These are phyloP conservation scores for Cordyceps pruinosa DNA, from an alignment of 2,329 filamentous ascomycete genomes.

Conservation along the genomic window DNA sequence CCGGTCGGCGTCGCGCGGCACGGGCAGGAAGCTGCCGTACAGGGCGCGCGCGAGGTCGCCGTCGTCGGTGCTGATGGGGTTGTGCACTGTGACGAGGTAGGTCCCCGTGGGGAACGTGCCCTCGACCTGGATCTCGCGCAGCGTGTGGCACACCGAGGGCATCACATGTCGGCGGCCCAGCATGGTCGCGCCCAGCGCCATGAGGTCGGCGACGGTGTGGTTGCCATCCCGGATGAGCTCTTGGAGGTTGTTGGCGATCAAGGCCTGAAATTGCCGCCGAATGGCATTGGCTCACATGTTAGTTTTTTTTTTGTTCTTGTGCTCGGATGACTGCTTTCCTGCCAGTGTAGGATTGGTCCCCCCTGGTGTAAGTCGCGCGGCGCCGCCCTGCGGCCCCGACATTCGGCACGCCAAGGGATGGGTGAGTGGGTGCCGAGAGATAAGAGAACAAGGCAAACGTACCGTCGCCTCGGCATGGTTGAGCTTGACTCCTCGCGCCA, in stretches of 20 bases:
- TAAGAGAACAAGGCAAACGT: slow-evolving; percentile 18
- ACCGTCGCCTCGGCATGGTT: slow-evolving; percentile 88
- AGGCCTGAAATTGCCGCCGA: slow-evolving; percentile 45
- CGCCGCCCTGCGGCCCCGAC: not conserved
- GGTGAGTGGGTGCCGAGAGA: not conserved
- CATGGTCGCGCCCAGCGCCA: slow-evolving; percentile 85
- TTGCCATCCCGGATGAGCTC: slow-evolving; percentile 96
- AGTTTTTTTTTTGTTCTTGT: not conserved
- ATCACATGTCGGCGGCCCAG: slow-evolving; percentile 88
- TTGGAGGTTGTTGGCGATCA: slow-evolving; percentile 84
- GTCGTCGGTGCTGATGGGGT: slow-evolving; percentile 79
- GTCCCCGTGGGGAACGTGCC: slow-evolving; percentile 88
- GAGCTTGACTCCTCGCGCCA: slow-evolving; percentile 79
- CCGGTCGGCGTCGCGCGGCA: slow-evolving; percentile 52
- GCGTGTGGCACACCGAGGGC: slow-evolving; percentile 70
- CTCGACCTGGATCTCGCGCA: slow-evolving; percentile 85
- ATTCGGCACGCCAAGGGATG: not conserved
- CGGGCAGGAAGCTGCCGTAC: slow-evolving; percentile 84
- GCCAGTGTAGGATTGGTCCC: no score
- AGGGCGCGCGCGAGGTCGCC: slow-evolving; percentile 80
- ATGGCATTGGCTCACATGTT: slow-evolving; percentile 5
- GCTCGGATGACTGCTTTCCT: no score
- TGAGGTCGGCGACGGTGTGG: slow-evolving; percentile 86
- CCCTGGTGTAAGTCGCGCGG: not conserved
- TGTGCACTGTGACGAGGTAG: slow-evolving; percentile 89